A percentile compares a stretch with the other conserved stretches of the same genome.
Conservation (phyloP, 116 monocot genomes). For the Posidonia oceanica region DNA sequence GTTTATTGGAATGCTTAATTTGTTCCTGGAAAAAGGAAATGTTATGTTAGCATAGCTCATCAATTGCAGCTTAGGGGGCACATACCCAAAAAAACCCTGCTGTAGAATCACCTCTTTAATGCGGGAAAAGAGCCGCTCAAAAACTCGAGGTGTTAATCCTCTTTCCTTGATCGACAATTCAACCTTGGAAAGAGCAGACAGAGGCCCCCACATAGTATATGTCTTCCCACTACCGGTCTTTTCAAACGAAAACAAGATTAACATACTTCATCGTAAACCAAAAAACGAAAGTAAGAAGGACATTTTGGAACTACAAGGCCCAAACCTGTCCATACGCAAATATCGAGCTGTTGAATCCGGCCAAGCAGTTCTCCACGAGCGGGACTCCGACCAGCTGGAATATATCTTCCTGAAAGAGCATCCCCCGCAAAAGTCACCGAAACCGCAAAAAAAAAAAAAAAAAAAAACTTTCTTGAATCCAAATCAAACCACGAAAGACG, state of each 20-base stretch:
- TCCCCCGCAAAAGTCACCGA: not conserved
- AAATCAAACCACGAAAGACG: not conserved
- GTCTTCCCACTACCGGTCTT: constrained; percentile 98
- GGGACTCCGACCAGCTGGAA: constrained; percentile 75
- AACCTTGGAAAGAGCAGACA: constrained; percentile 42
- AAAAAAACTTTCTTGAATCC: too few species aligned
- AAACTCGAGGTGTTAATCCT: constrained; percentile 85
- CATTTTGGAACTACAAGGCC: too few species aligned
- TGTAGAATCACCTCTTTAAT: constrained; percentile 49
- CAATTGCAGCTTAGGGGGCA: not conserved
- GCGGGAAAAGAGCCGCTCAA: constrained; percentile 69
- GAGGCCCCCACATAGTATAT: constrained; percentile 95
- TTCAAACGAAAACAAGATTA: constrained; percentile 1
- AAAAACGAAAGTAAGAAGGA: not conserved
- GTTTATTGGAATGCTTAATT: constrained; percentile 55
- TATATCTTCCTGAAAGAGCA: constrained; percentile 51
- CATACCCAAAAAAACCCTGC: not conserved
- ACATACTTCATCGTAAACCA: constrained; percentile 1
- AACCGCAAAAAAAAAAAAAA: too few species aligned
- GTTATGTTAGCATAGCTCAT: not conserved
- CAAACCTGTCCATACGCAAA: constrained; percentile 85
- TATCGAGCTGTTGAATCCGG: constrained; percentile 94
- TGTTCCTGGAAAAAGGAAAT: constrained; percentile 45
- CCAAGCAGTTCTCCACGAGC: constrained; percentile 89
- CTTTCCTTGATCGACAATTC: constrained; percentile 28